Evolutionary conservation across 257 asterid genomes (phyloP).

Genomic region (Striga asiatica): DNA sequence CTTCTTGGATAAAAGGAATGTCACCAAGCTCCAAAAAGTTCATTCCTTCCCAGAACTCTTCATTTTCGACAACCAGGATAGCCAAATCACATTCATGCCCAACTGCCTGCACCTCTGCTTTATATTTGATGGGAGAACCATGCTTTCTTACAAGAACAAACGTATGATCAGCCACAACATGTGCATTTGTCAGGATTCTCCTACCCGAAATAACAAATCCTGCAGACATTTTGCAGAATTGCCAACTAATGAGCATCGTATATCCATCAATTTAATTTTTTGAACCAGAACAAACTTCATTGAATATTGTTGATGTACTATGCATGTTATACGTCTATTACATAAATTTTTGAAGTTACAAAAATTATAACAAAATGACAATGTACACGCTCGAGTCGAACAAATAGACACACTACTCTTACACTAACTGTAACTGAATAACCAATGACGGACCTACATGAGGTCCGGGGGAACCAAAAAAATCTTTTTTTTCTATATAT

Average conservation of each 20-base stretch:
- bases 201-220: slow-evolving; percentile 78
- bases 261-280: background rate
- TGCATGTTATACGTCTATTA: no score
- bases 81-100: slow-evolving; percentile 99
- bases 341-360: no score
- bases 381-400: no score
- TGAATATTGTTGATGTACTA: no score
- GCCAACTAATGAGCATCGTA: slow-evolving; percentile 7
- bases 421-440: background rate
- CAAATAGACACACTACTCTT: no score
- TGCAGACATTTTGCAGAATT: slow-evolving; percentile 17
- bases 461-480: no score
- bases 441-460: no score
- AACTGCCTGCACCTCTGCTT: slow-evolving; percentile 79
- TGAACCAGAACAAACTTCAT: background rate
- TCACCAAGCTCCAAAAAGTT: slow-evolving; percentile 75
- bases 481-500: no score
- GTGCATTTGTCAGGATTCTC: slow-evolving; percentile 92
- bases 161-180: slow-evolving; percentile 95
- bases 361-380: no score
- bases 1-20: slow-evolving; percentile 92
- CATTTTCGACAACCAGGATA: slow-evolving; percentile 65
- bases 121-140: slow-evolving; percentile 81
- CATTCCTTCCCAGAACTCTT: slow-evolving; percentile 92
- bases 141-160: slow-evolving; percentile 94